Evolutionary conservation across 169 alveolate species (phyloP).

Genomic region (Plasmodium gaboni): DNA sequence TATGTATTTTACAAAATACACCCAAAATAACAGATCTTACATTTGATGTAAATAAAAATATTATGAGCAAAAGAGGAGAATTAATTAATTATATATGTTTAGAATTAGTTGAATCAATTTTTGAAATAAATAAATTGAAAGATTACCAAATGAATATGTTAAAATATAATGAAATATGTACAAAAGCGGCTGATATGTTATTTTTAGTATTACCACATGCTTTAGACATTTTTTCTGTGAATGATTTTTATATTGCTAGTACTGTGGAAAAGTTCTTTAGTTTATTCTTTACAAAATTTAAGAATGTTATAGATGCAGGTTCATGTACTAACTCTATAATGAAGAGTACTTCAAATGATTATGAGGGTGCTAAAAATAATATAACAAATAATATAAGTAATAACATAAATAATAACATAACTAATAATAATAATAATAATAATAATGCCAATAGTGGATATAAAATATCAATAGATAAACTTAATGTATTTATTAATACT

Average conservation of each 20-base stretch:
- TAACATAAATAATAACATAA: neutral
- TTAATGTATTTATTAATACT: conserved; percentile 37
- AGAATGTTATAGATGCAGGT: conserved; percentile 16
- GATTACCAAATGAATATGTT: conserved; percentile 32
- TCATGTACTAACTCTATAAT: neutral
- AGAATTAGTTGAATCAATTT: conserved; percentile 54
- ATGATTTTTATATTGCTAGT: conserved; percentile 48
- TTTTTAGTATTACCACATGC: conserved; percentile 62
- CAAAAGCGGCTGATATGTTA: conserved; percentile 24
- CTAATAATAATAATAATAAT: neutral
- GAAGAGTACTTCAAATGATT: neutral
- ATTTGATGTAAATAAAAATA: conserved; percentile 42
- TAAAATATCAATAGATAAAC: conserved; percentile 38
- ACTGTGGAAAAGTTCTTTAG: conserved; percentile 63
- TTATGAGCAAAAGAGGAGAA: conserved; percentile 65
- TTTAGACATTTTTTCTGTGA: conserved; percentile 31
- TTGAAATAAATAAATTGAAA: conserved; percentile 43
- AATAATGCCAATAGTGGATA: conserved; percentile 7
- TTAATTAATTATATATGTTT: conserved; percentile 46
- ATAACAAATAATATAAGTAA: neutral
- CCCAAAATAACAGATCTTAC: conserved; percentile 36
- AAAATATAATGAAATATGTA: conserved; percentile 53
- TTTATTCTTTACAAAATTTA: conserved; percentile 65
- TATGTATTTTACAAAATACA: conserved; percentile 20
- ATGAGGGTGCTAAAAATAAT: conserved; percentile 5